Percentiles rank a stretch among this genome's conserved stretches.
phyloP scores from a whole-genome alignment of 768 basidiomycete genomes.

The Trametes meyenii region DNA sequence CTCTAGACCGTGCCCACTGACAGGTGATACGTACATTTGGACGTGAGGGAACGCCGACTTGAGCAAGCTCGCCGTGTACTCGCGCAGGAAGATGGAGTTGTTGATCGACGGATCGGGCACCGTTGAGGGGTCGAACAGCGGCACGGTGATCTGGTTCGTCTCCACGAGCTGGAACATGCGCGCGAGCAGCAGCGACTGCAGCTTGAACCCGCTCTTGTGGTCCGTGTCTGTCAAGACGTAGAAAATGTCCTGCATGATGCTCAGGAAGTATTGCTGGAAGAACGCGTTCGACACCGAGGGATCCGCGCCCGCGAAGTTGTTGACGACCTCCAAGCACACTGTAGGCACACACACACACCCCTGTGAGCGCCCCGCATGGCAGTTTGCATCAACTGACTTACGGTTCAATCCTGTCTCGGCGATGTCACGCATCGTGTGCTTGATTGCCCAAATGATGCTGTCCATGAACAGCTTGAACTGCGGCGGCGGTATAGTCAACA shows the following conservation, averaged over 20 bases:
- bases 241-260: constrained; percentile 93
- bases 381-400: constrained; percentile 39
- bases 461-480: constrained; percentile 99
- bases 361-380: not conserved
- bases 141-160: constrained; percentile 73
- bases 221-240: constrained; percentile 97
- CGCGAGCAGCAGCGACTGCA: constrained; percentile 90
- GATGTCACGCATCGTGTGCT: constrained; percentile 99
- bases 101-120: constrained; percentile 69
- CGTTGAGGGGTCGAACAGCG: constrained; percentile 81
- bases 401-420: constrained; percentile 86
- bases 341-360: not conserved
- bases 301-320: constrained; percentile 89
- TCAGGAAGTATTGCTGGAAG: constrained; percentile 96
- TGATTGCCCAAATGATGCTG: constrained; percentile 99
- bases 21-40: constrained; percentile 59
- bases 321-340: constrained; percentile 94
- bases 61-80: constrained; percentile 85
- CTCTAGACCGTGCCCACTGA: not conserved
- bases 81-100: constrained; percentile 79
- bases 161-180: constrained; percentile 94
- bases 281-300: constrained; percentile 83
- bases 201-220: constrained; percentile 98
- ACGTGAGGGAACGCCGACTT: constrained; percentile 92
- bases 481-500: constrained; percentile 82